Evolutionary conservation across 257 asterid species (phyloP).

Genomic region (Solanum pimpinellifolium): DNA sequence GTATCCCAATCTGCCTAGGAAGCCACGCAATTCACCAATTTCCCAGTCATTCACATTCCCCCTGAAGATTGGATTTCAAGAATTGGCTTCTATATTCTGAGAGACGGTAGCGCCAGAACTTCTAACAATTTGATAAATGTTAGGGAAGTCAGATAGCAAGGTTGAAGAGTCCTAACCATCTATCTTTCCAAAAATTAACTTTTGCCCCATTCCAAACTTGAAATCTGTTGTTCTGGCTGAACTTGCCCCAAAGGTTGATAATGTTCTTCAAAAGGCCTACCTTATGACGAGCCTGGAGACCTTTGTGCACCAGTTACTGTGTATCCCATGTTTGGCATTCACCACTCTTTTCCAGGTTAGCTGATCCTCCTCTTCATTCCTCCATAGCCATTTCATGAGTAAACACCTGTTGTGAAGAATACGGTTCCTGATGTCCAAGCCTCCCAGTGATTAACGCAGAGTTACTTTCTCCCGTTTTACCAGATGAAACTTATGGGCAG

Average conservation of each 20-base stretch:
- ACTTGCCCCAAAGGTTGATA: neutral
- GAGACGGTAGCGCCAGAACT: neutral
- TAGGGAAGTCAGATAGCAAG: neutral
- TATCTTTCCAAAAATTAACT: neutral
- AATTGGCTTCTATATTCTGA: neutral
- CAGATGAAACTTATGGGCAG: neutral
- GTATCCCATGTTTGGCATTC: neutral
- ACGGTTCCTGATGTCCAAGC: neutral
- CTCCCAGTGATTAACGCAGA: neutral
- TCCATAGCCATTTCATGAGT: neutral
- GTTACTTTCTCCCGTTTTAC: neutral
- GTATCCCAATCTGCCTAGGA: neutral
- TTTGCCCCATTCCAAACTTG: neutral
- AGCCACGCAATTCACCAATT: neutral
- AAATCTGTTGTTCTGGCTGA: neutral
- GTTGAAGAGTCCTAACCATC: neutral
- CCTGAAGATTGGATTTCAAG: neutral
- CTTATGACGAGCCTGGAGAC: neutral
- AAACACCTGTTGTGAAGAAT: neutral
- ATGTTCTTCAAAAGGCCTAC: neutral
- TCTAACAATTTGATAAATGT: neutral
- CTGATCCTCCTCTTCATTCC: neutral
- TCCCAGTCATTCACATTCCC: neutral
- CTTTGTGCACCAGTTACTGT: neutral
- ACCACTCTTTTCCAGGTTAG: neutral